phyloP scores from a whole-genome alignment of 768 basidiomycete genomes.

The Lyophyllum shimeji region DNA sequence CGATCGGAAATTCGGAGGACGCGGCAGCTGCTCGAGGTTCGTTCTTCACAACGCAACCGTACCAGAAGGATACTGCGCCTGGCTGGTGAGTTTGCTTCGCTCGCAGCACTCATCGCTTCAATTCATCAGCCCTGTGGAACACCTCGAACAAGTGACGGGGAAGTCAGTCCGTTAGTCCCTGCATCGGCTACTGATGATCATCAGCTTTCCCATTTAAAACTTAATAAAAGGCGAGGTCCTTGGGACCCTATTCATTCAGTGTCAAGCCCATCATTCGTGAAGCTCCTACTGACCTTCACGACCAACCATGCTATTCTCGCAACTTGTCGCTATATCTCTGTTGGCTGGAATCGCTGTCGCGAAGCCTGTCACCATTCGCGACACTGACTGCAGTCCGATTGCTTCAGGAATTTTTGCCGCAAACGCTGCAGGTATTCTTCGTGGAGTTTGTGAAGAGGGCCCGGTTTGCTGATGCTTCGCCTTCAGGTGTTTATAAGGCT shows the following conservation, averaged over 20 bases:
- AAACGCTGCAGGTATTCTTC: conserved; percentile 3
- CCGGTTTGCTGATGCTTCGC: background rate
- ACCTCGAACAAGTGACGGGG: background rate
- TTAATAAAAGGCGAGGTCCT: background rate
- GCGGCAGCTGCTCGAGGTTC: too few relatives aligned
- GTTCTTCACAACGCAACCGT: too few relatives aligned
- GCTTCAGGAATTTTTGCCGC: conserved; percentile 5
- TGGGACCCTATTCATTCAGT: background rate
- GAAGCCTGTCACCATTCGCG: background rate
- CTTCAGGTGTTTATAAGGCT: conserved; percentile 7
- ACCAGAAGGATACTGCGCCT: too few relatives aligned
- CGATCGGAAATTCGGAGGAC: too few relatives aligned
- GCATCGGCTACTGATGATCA: background rate
- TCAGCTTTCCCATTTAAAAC: background rate
- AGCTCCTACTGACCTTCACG: background rate
- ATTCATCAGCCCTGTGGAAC: too few relatives aligned
- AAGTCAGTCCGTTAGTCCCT: background rate
- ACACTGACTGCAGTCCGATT: conserved; percentile 6
- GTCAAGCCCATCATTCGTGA: background rate
- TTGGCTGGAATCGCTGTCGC: background rate
- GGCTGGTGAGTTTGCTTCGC: too few relatives aligned
- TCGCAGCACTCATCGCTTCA: too few relatives aligned
- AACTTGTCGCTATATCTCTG: background rate
- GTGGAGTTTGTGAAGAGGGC: background rate
- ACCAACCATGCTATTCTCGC: background rate